Evolutionary conservation across 2,329 filamentous ascomycete genomes (phyloP).

Genomic region (Biscogniauxia sp.): DNA sequence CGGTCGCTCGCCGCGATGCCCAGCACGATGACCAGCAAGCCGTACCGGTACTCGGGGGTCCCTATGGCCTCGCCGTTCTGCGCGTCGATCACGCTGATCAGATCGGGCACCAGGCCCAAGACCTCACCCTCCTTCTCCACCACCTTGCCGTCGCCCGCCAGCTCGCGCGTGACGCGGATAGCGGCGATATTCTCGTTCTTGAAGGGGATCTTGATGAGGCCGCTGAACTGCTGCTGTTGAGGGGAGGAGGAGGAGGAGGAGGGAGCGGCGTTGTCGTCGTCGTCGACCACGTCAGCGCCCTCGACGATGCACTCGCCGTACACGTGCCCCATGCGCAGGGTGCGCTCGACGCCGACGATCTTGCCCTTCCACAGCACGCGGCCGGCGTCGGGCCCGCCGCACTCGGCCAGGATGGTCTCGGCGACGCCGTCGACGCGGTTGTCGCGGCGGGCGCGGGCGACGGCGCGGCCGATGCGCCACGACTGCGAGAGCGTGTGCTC

Average conservation of each 20-base stretch:
- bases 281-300: conserved; percentile 40
- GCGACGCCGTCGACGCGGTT: conserved; percentile 54
- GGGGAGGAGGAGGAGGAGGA: no score
- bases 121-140: conserved; percentile 39
- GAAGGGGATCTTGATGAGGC: conserved; percentile 63
- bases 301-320: conserved; percentile 60
- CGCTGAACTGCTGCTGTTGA: conserved; percentile 35
- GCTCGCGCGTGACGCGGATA: conserved; percentile 29
- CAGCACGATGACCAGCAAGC: conserved; percentile 48
- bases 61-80: conserved; percentile 56
- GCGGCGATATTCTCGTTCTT: conserved; percentile 74
- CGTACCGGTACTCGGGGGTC: conserved; percentile 56
- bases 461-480: conserved; percentile 60
- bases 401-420: conserved; percentile 57
- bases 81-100: conserved; percentile 55
- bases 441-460: conserved; percentile 47
- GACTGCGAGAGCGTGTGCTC: conserved; percentile 52
- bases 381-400: conserved; percentile 51
- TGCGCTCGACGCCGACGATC: conserved; percentile 58
- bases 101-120: conserved; percentile 54
- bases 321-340: conserved; percentile 54
- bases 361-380: conserved; percentile 63
- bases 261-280: no score
- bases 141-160: conserved; percentile 30
- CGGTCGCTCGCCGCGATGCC: conserved; percentile 44